These are phyloP conservation scores for Lactuca sativa DNA, from an alignment of 129 eudicot genomes.

Conservation along the genomic window DNA sequence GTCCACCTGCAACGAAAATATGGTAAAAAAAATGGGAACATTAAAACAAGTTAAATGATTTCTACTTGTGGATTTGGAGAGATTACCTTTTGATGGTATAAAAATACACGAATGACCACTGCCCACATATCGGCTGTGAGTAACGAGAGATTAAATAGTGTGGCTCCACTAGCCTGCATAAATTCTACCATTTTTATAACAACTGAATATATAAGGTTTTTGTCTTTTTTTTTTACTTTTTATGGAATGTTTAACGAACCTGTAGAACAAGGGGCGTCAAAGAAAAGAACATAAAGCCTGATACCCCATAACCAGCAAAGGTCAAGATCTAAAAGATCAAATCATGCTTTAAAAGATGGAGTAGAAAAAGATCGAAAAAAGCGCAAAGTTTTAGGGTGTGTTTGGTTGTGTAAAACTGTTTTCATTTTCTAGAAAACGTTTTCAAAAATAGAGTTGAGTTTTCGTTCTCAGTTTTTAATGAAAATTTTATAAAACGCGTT, in stretches of 20 bases:
- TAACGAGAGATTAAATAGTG: conserved; percentile 81
- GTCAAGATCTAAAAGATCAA: conserved; percentile 50
- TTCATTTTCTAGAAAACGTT: background rate
- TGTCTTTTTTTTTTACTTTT: background rate
- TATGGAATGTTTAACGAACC: conserved; percentile 40
- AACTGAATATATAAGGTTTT: background rate
- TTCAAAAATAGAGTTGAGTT: too few species aligned
- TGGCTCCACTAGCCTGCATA: conserved; percentile 77
- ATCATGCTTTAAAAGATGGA: too few species aligned
- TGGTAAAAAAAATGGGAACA: background rate
- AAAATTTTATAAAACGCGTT: too few species aligned
- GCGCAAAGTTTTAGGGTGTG: background rate
- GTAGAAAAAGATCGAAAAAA: background rate
- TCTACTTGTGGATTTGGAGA: background rate
- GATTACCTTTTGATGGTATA: conserved; percentile 76
- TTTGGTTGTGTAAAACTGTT: background rate
- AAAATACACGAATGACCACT: conserved; percentile 64
- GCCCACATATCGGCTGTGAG: conserved; percentile 99
- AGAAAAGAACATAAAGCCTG: conserved; percentile 56
- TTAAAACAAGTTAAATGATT: background rate
- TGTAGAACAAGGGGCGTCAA: conserved; percentile 72
- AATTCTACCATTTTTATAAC: background rate
- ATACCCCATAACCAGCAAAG: conserved; percentile 55
- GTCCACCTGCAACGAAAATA: conserved; percentile 62
- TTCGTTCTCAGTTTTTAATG: too few species aligned